Percentiles rank a stretch among this genome's conserved stretches.
phyloP scores from a whole-genome alignment of 2,329 filamentous ascomycete species.

The Colletotrichum destructivum region DNA sequence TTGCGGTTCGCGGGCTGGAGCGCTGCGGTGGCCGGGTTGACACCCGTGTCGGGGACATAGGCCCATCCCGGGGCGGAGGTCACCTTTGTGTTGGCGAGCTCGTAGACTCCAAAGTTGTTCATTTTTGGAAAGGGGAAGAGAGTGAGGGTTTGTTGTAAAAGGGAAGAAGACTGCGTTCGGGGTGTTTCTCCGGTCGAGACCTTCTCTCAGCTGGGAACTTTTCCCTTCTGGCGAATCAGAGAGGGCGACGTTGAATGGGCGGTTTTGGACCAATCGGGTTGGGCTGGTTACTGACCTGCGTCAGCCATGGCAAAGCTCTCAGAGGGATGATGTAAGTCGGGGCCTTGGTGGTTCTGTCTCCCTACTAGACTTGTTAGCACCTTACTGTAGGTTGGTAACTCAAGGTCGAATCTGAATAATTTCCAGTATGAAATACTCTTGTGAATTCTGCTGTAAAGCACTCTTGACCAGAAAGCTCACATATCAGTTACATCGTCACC shows the following conservation, averaged over 20 bases:
- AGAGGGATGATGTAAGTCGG: constrained; percentile 2
- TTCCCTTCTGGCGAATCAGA: constrained; percentile 34
- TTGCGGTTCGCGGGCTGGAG: constrained; percentile 75
- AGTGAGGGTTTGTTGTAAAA: not conserved
- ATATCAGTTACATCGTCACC: not conserved
- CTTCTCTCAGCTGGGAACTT: constrained; percentile 21
- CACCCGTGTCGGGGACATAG: constrained; percentile 84
- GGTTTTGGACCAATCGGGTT: constrained; percentile 30
- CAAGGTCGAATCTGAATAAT: not conserved
- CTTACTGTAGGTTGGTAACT: not conserved
- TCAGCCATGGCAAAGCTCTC: not conserved
- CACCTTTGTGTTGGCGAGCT: constrained; percentile 80
- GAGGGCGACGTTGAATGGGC: constrained; percentile 6
- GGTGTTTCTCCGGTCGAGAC: not conserved
- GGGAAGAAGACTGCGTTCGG: not conserved
- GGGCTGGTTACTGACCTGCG: constrained; percentile 9
- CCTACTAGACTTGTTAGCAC: too few relatives aligned
- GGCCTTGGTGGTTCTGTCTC: not conserved
- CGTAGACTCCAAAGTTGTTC: constrained; percentile 84
- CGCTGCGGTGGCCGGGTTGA: constrained; percentile 69
- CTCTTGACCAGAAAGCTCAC: too few relatives aligned
- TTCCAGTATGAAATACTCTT: too few relatives aligned
- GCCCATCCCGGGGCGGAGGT: constrained; percentile 89
- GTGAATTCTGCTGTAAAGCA: too few relatives aligned
- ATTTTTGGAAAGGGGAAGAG: constrained; percentile 53